Base-by-base conservation (phyloP, 306 rosid genomes). In the Prosopis cineraria region DNA sequence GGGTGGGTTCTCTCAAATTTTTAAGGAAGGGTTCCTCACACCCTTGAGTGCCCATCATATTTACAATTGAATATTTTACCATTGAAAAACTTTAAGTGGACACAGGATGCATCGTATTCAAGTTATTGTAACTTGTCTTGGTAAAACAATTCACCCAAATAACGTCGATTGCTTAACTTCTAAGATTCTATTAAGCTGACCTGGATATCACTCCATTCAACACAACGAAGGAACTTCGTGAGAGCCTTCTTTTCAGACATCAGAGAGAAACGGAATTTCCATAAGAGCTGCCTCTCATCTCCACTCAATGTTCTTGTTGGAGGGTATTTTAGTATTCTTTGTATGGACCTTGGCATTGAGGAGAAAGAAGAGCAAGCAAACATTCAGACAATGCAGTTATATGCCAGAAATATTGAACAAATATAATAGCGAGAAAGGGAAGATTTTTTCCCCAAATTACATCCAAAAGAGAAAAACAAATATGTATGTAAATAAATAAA, bases 201-300 rank as follows among this genome's bases (percentile, higher is more conserved):
- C 98, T 93, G 97, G 80, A 95, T 85, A 83, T 95, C 99, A 73
- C 99, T 95, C 99, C 99, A 95, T 85, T 95, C 99, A 81, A 95
- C 99, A 80, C 98, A 95, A 44, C 93, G 91, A 41, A 95, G 91
- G 75, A 95, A 95, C 88, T 95, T 95, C 79, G 99, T 95, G 65
- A 95, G 96, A 84, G 99, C 99, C 87, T 96, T 93, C 89, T 95
- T 95, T 87, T 93, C 99, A 83, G 97, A 87, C 99, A 95, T 95
- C 86, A 93, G 90, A 69, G 98, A 95, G 83, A 95, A 95, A 74
- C 99, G 97, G 36, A 95, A 95, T 91, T 95, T 95, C 99, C 99
- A 95, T 58, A 95, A 81, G 34, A 95, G 97, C 85, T 95, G 99
- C 64, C 99, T 93, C 78, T 95, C 99, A 47, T 93, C 99, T 81